Evolutionary conservation across 768 basidiomycete genomes (phyloP), one percentile per base, ranked within the genome.

Genomic region (Mrakia hoshinonis): DNA sequence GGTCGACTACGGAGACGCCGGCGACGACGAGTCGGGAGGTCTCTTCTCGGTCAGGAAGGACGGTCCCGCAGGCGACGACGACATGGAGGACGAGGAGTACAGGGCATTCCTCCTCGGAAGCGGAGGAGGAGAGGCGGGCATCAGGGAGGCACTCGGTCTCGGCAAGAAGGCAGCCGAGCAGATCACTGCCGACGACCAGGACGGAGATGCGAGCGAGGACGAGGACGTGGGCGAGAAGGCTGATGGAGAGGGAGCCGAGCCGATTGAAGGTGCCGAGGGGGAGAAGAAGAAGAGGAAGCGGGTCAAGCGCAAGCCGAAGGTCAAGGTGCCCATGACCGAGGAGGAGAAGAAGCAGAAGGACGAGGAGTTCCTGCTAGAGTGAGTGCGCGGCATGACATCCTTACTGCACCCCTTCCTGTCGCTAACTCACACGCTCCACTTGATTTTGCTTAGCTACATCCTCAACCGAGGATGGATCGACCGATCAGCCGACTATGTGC

Each of bases 381-480:
- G 75, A 67, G 90, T 82, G 9, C 36, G 62, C n/a, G 18, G 9
- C 26, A 38, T 22, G n/a, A 11, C 11, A 9, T 38, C 22, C 2
- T 52, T 6, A 6, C 5, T 52, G 4, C 18, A 18, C 58, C 58
- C 58, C 26, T 31, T 38, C 2, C 20, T 39, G 22, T 51, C 31
- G 22, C 15, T 67, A 49, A 1, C 3, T 15, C 22, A 34, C 48
- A n/a, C n/a, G 13, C 66, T 22, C 13, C 26, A 22, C 1, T 39
- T 62, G n/a, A 6, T 6, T 47, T 29, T 15, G 66, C 48, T 0
- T 76, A 97, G 94, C 79, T 99, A 96, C 79, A 96, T 99, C 74
- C 83, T 97, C 26, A 94, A 95, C 79, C 91, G 96, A 36, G 96
- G 95, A 1, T 99, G 96, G 96, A 87, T 99, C 61, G 96, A 98